Evolutionary conservation across 495 filamentous ascomycete genomes (phyloP).

Genomic region (Aspergillus ostianus): DNA sequence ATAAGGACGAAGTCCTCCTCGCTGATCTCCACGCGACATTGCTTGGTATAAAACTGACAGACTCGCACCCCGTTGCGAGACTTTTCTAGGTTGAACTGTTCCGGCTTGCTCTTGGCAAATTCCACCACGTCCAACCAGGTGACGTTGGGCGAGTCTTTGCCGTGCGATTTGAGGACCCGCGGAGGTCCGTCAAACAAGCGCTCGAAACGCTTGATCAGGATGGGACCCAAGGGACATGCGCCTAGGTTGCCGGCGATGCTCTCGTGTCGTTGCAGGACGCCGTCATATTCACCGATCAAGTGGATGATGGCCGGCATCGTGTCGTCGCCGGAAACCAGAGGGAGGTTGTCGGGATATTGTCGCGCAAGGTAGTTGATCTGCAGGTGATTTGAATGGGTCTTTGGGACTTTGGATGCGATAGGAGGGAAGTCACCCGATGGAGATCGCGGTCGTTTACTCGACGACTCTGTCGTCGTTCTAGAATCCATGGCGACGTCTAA

Average conservation of each 20-base stretch:
- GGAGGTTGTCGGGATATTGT: constrained; percentile 59
- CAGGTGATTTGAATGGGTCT: constrained; percentile 56
- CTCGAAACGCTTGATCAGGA: constrained; percentile 82
- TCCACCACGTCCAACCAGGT: constrained; percentile 84
- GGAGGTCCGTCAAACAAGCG: constrained; percentile 80
- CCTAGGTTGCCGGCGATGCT: constrained; percentile 82
- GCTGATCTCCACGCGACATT: constrained; percentile 77
- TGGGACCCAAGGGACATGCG: constrained; percentile 76
- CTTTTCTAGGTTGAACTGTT: constrained; percentile 73
- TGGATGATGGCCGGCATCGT: constrained; percentile 60
- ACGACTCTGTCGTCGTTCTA: constrained; percentile 34
- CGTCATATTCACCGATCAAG: constrained; percentile 76
- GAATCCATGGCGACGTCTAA: constrained; percentile 39
- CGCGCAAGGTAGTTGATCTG: constrained; percentile 83
- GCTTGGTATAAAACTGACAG: constrained; percentile 80
- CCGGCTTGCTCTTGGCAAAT: constrained; percentile 76
- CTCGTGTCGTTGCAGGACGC: constrained; percentile 79
- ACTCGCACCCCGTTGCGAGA: constrained; percentile 63
- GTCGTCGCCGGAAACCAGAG: constrained; percentile 59
- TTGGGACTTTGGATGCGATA: constrained; percentile 52
- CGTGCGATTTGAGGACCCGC: constrained; percentile 62
- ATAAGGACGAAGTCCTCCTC: constrained; percentile 86
- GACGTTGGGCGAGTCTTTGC: constrained; percentile 60
- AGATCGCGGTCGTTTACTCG: constrained; percentile 61
- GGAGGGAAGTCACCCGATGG: constrained; percentile 47